Evolutionary conservation across 2,329 filamentous ascomycete species (phyloP), one percentile per base, ranked within the genome.

Genomic region (Fusarium miscanthi): DNA sequence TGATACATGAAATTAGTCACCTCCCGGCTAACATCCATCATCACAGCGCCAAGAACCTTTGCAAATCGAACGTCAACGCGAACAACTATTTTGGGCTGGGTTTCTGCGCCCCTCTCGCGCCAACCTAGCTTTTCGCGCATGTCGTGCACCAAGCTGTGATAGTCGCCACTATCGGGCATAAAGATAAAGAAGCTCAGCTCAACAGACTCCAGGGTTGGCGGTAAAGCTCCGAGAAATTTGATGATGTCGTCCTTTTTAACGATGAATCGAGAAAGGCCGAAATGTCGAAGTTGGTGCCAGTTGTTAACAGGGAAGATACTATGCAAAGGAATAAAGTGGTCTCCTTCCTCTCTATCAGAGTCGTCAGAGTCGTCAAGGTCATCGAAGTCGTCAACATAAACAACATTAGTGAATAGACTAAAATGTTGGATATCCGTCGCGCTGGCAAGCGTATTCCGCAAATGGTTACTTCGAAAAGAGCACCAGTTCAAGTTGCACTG

Each of bases 221-320:
- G 23, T 13, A 63, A 37, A 16, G 19, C 30, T 59, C 8, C 8
- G 1, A 59, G 59, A 37, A 58, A 30, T 13, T 46, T 23, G 6
- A 59, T 27, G 11, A 52, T 25, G 6, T 43, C 7, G 13, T 63
- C 54, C 14, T 43, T 63, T 51, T 51, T 35, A 25, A 63, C 43
- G 8, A 45, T 23, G 11, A 62, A 58, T 27, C 52, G 41, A 13
- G n/a, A 58, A 3, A 59, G 17, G 23, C 43, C 53, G 52, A 63
- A 59, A 37, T 63, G 37, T 43, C 53, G 60, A 59, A 63, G 60
- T 35, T 63, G 37, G 17, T 59, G 53, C 53, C 53, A 63, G 21
- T 63, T 21, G 10, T 23, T 31, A 11, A 49, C 6, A 42, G 53
- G 60, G 21, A 63, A 25, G 25, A 63, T 51, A 27, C 30, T 59